These are phyloP conservation scores for Elsinoe necatrix DNA, from an alignment of 2,329 filamentous ascomycete genomes.

Conservation along the genomic window DNA sequence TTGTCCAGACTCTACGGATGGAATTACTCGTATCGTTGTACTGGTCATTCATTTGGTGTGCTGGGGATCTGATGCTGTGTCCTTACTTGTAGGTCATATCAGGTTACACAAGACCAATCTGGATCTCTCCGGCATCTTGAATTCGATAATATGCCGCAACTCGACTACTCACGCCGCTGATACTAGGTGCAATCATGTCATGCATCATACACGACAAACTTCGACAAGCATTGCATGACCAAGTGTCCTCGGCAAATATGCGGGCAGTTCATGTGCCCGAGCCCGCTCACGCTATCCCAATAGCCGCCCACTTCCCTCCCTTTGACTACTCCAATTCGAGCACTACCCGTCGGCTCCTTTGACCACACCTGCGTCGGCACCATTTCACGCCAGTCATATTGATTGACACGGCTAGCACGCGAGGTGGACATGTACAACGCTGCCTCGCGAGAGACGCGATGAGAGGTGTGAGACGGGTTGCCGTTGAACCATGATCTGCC, in stretches of 20 bases:
- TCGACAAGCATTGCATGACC: background rate
- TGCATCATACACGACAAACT: background rate
- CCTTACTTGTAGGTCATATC: no score
- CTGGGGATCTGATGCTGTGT: no score
- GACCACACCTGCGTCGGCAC: background rate
- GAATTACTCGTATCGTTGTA: no score
- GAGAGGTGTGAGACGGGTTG: background rate
- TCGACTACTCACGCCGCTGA: background rate
- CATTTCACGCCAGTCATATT: background rate
- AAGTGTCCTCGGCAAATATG: background rate
- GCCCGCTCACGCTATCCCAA: background rate
- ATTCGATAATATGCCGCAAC: background rate
- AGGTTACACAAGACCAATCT: no score
- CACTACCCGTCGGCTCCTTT: constrained; percentile 4
- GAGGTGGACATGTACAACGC: background rate
- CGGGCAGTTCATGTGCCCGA: background rate
- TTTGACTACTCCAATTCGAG: background rate
- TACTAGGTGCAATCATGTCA: background rate
- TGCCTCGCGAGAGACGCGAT: background rate
- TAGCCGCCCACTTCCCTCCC: background rate
- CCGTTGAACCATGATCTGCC: background rate
- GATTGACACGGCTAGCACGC: constrained; percentile 2
- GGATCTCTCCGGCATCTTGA: background rate
- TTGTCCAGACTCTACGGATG: no score
- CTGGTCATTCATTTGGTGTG: no score